These are phyloP conservation scores for Gracilaria gracilis DNA, from an alignment of 23 red algal species.

Conservation along the genomic window DNA sequence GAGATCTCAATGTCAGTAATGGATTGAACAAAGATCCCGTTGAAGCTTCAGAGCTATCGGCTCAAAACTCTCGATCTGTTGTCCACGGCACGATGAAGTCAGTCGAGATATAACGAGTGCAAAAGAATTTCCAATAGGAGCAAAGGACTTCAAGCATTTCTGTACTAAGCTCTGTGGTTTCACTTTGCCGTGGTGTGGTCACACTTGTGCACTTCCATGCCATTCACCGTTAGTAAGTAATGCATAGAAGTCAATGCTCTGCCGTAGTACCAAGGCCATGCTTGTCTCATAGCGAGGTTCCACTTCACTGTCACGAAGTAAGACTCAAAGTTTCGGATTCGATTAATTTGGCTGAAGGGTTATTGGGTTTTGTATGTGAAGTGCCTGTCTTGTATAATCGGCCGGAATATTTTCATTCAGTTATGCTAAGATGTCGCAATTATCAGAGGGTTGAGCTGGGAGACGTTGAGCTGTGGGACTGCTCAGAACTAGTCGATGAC, in stretches of 20 bases:
- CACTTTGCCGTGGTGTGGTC: constrained; percentile 62
- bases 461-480: constrained; percentile 7
- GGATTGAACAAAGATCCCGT: neutral
- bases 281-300: constrained; percentile 18
- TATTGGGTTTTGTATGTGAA: constrained; percentile 30
- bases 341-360: neutral
- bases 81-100: constrained; percentile 47
- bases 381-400: constrained; percentile 23
- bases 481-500: constrained; percentile 31
- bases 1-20: constrained; percentile 1
- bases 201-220: constrained; percentile 38
- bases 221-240: constrained; percentile 12
- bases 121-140: constrained; percentile 32
- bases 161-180: constrained; percentile 41
- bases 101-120: constrained; percentile 2
- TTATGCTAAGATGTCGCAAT: constrained; percentile 25
- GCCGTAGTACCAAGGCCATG: constrained; percentile 41
- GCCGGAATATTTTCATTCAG: constrained; percentile 52
- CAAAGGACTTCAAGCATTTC: constrained; percentile 23
- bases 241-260: constrained; percentile 31
- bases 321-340: neutral
- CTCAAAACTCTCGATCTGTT: constrained; percentile 40
- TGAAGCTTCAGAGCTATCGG: constrained; percentile 10
- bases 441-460: constrained; percentile 7
- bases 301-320: constrained; percentile 40